Percentiles rank a stretch among this genome's conserved stretches.
These are phyloP conservation scores for Avena insularis DNA, from an alignment of 176 grass and related monocot genomes.

Conservation along the genomic window DNA sequence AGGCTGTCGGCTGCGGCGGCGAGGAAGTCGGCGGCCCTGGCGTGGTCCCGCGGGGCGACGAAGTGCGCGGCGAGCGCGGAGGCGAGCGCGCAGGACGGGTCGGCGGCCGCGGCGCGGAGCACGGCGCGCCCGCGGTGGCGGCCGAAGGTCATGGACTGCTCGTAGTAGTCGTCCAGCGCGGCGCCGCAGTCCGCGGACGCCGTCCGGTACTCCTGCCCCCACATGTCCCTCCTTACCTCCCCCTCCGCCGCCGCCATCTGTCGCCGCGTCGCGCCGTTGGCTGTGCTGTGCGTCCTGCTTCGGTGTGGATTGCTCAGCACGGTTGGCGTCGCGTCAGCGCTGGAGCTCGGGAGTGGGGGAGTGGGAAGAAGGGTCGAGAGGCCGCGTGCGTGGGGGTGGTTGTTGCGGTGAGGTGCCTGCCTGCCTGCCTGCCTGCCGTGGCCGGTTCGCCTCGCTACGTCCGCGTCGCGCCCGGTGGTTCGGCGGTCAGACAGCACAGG, in stretches of 20 bases:
- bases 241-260: not conserved
- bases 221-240: conserved; percentile 53
- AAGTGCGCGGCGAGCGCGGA: conserved; percentile 56
- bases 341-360: no score
- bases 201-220: conserved; percentile 67
- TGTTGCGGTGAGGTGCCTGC: not conserved
- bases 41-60: conserved; percentile 41
- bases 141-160: conserved; percentile 49
- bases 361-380: not conserved
- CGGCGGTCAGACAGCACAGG: not conserved
- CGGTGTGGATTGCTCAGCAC: not conserved
- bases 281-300: not conserved
- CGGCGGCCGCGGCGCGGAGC: conserved; percentile 47
- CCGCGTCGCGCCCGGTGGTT: not conserved
- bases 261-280: not conserved
- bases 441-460: not conserved
- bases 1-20: conserved; percentile 52
- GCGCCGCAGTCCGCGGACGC: conserved; percentile 58
- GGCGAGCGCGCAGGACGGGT: conserved; percentile 64
- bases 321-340: not conserved
- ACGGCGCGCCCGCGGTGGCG: conserved; percentile 47
- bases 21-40: conserved; percentile 44
- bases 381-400: not conserved
- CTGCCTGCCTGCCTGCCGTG: not conserved
- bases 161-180: conserved; percentile 70